Percentiles rank a stretch among this genome's conserved stretches.
Evolutionary conservation across 1,139 yeast genomes (phyloP).

Genomic region (Saccharomyces hybrid): DNA sequence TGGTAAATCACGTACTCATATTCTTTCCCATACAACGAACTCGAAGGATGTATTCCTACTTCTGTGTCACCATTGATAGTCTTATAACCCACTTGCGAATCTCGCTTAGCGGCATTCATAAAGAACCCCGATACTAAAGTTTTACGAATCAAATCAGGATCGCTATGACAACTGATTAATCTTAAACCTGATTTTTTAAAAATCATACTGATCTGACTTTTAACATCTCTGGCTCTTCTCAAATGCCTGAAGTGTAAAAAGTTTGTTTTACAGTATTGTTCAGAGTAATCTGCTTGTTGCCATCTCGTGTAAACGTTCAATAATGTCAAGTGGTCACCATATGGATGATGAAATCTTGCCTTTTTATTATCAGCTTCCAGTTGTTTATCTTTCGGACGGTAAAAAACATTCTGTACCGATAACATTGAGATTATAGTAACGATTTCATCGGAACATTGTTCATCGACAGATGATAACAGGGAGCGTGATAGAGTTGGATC

Average conservation of each 20-base stretch:
- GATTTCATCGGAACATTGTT: conserved; percentile 75
- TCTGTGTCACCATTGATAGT: conserved; percentile 72
- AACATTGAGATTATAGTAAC: conserved; percentile 86
- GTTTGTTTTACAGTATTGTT: conserved; percentile 75
- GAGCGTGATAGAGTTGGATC: conserved; percentile 87
- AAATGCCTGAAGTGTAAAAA: conserved; percentile 76
- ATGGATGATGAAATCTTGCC: conserved; percentile 64
- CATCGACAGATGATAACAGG: conserved; percentile 63
- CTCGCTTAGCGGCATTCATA: conserved; percentile 74
- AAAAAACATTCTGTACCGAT: conserved; percentile 78
- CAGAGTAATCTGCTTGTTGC: conserved; percentile 54
- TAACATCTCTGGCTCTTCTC: conserved; percentile 70
- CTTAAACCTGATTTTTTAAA: conserved; percentile 50
- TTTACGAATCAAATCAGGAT: conserved; percentile 55
- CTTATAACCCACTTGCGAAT: conserved; percentile 68
- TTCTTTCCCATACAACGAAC: conserved; percentile 64
- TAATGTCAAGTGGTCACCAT: conserved; percentile 83
- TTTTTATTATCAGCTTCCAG: conserved; percentile 71
- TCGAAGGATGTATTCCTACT: conserved; percentile 84
- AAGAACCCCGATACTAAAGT: conserved; percentile 85
- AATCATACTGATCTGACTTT: conserved; percentile 59
- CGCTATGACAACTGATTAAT: conserved; percentile 53
- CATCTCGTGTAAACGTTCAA: conserved; percentile 77
- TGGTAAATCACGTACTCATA: conserved; percentile 82
- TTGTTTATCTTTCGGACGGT: conserved; percentile 75